These are phyloP conservation scores for Cutaneotrichosporon mucoides DNA, from an alignment of 1,284 basidiomycete genomes.

Conservation along the genomic window DNA sequence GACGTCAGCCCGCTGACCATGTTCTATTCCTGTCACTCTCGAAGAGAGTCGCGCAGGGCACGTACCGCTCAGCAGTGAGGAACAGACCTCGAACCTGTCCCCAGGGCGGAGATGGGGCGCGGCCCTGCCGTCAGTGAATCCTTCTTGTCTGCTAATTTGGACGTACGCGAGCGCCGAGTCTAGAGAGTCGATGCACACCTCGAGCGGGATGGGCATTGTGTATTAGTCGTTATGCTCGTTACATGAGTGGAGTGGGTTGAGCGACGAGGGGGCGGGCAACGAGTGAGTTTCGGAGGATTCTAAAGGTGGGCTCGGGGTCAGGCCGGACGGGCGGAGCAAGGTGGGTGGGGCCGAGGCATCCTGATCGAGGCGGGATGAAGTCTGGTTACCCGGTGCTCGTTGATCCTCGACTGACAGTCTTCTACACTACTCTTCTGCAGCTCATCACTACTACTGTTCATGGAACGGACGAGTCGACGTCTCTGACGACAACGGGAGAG, in stretches of 20 bases:
- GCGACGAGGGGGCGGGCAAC: not conserved
- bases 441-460: no score
- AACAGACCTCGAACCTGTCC: slow-evolving; percentile 66
- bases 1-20: not conserved
- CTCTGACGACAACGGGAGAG: no score
- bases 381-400: no score
- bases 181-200: slow-evolving; percentile 74
- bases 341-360: no score
- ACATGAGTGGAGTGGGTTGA: not conserved
- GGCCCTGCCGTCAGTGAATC: slow-evolving; percentile 11
- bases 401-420: no score
- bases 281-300: no score
- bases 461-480: no score
- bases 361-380: no score
- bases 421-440: no score
- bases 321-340: no score
- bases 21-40: not conserved
- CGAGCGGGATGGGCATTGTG: slow-evolving; percentile 51
- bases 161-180: slow-evolving; percentile 55
- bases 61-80: slow-evolving; percentile 54
- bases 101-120: slow-evolving; percentile 10
- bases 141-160: not conserved
- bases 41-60: no score
- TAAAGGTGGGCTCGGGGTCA: no score
- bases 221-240: not conserved